Conservation (phyloP, 2,329 filamentous ascomycete species). For the Dothidotthia symphoricarpi region DNA sequence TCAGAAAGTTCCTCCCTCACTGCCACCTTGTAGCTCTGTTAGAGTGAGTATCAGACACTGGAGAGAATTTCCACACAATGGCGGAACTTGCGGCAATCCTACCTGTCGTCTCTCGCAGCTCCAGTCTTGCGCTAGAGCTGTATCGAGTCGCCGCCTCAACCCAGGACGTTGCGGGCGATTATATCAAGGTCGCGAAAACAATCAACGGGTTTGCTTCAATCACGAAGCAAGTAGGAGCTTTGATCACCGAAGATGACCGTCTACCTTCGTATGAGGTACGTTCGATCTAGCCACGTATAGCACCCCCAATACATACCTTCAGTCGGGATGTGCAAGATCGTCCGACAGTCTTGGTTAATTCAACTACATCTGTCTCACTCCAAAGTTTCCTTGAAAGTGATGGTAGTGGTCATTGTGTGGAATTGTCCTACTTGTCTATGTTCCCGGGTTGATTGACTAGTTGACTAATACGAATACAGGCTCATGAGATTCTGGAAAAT, state of each 20-base stretch:
- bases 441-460: neutral
- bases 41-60: too few species aligned
- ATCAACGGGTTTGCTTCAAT: constrained; percentile 38
- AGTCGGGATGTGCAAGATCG: too few species aligned
- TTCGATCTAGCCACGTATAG: neutral
- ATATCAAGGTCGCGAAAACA: constrained; percentile 32
- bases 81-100: constrained; percentile 38
- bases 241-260: constrained; percentile 40
- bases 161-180: constrained; percentile 24
- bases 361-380: too few species aligned
- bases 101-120: constrained; percentile 34
- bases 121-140: constrained; percentile 34
- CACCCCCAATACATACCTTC: too few species aligned
- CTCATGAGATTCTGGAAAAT: constrained; percentile 36
- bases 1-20: constrained; percentile 7
- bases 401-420: too few species aligned
- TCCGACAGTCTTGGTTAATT: too few species aligned
- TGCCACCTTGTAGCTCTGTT: too few species aligned
- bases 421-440: too few species aligned
- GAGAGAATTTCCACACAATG: constrained; percentile 25
- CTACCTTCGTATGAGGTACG: constrained; percentile 39
- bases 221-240: constrained; percentile 41
- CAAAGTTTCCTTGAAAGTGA: too few species aligned
- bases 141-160: constrained; percentile 32
- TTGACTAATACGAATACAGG: constrained; percentile 20